Evolutionary conservation across 1,139 yeast species (phyloP), one percentile per base, ranked within the genome.

Genomic region (Ogataea hybrid): DNA sequence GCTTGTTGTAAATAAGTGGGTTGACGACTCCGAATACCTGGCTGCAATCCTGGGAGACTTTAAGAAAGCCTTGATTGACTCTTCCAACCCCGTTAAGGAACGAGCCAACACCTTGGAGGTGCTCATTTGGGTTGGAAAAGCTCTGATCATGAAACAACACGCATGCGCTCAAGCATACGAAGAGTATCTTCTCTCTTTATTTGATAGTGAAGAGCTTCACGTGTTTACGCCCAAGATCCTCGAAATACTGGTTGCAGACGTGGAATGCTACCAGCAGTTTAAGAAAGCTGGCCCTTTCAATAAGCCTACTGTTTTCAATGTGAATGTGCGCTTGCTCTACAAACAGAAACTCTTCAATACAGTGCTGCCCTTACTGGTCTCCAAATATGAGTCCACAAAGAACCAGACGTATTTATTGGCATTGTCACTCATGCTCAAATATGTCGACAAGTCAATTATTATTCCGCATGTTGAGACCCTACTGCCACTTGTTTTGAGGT

Each of bases 341-440:
- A 88, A 87, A 59, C 97, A 92, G 57, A 80, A 81, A 50, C 70
- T 85, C 17, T 87, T 87, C 61, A 77, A 77, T 44, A 65, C 70
- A 8, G 67, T 80, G 3, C 67, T 81, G 17, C 81, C 81, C 1
- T 63, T 61, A 35, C 56, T 83, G 30, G 69, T 77, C 11, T 54
- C 59, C 0, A 65, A 65, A n/a, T 76, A 69, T 54, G 56, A 59
- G 1, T 27, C 48, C 1, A 25, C 36, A 4, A 37, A 43, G 5
- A 42, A 61, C 21, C 70, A 74, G 46, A 71, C 76, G 37, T 79
- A 77, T 51, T 66, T 89, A 51, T 71, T 79, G 15, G 79, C 94
- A 0, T 68, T 90, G 41, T 78, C 95, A 1, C 67, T 80, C 32
- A 68, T 89, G 28, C 68, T 88, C 49, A 79, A 78, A 47, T 81